Evolutionary conservation across 495 filamentous ascomycete genomes (phyloP).

Genomic region (Hypoxylon lenormandii): DNA sequence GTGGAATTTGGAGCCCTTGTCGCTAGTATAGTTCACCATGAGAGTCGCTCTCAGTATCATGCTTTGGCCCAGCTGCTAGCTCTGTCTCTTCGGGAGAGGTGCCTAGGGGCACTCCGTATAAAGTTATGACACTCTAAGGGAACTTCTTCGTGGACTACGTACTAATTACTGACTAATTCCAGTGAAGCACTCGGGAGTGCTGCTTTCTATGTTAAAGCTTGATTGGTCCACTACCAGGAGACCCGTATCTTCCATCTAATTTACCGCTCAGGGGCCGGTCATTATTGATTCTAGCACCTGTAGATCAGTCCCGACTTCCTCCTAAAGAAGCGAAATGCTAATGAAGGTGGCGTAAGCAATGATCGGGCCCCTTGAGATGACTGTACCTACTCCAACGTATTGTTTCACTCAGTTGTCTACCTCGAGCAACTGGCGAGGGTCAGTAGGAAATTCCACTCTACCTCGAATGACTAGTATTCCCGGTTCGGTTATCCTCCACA

Average conservation of each 20-base stretch:
- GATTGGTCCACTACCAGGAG: too few species aligned
- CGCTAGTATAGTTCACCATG: too few species aligned
- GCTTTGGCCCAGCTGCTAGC: too few species aligned
- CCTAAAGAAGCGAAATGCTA: background rate
- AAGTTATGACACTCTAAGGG: too few species aligned
- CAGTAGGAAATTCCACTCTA: conserved; percentile 6
- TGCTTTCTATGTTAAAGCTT: too few species aligned
- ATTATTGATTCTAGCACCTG: background rate
- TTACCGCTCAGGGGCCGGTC: background rate
- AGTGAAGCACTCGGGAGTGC: too few species aligned
- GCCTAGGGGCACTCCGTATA: too few species aligned
- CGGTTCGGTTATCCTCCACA: background rate
- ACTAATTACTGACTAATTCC: too few species aligned
- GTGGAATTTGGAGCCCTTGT: too few species aligned
- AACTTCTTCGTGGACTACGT: too few species aligned
- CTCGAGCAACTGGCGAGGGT: background rate
- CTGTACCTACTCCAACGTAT: background rate
- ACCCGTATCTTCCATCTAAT: conserved; percentile 2
- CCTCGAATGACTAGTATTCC: conserved; percentile 8
- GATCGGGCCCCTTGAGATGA: background rate
- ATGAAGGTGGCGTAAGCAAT: background rate
- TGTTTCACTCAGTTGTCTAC: background rate
- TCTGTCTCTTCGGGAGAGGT: too few species aligned
- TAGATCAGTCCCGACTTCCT: background rate
- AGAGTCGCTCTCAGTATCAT: too few species aligned